phyloP scores from a whole-genome alignment of 805 yeast genomes.

The Candida saitoana region DNA sequence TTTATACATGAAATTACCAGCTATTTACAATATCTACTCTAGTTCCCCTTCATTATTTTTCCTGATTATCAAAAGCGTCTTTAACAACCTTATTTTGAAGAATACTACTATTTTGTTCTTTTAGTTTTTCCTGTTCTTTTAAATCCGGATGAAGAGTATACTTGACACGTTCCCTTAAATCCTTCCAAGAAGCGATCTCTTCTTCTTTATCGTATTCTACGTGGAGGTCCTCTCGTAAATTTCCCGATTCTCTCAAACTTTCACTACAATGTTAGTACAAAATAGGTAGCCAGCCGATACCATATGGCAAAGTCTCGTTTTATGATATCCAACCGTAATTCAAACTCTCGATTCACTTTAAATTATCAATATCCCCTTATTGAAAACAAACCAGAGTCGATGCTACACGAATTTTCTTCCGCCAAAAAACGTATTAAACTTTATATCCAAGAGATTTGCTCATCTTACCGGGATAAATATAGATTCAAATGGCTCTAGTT shows the following conservation, averaged over 20 bases:
- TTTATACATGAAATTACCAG: background rate
- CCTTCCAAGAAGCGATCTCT: slow-evolving; percentile 37
- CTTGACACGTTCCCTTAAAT: slow-evolving; percentile 29
- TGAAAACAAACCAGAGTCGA: too few species aligned
- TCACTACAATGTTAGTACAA: slow-evolving; percentile 37
- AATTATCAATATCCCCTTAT: too few species aligned
- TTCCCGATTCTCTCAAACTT: slow-evolving; percentile 61
- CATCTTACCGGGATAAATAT: too few species aligned
- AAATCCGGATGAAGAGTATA: slow-evolving; percentile 28
- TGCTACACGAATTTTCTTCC: too few species aligned
- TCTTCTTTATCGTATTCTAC: slow-evolving; percentile 42
- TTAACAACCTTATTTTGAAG: background rate
- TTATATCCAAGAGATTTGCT: too few species aligned
- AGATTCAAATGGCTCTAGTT: too few species aligned
- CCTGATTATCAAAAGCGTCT: background rate
- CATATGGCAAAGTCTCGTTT: too few species aligned
- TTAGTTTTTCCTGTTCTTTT: slow-evolving; percentile 7
- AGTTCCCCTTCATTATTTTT: too few species aligned
- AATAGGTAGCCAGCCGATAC: too few species aligned
- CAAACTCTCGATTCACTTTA: too few species aligned
- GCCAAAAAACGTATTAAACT: too few species aligned
- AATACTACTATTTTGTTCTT: slow-evolving; percentile 2
- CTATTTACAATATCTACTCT: background rate
- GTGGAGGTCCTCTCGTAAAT: slow-evolving; percentile 55
- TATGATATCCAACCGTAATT: too few species aligned